These are phyloP conservation scores for Backusella morwellensis DNA, from an alignment of 192 early-diverging fungal species.

Conservation along the genomic window DNA sequence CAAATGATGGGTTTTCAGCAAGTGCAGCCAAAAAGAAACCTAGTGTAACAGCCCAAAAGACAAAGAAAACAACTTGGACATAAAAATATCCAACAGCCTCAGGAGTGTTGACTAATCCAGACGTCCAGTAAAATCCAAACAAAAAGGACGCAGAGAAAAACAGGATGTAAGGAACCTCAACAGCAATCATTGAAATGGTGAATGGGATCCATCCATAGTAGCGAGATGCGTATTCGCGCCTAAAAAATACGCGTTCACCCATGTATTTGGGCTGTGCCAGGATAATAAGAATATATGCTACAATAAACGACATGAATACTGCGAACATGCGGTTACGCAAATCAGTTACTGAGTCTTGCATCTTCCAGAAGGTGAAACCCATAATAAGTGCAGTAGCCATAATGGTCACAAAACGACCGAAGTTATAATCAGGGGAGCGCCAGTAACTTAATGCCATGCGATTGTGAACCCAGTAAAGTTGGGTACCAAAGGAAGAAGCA, in stretches of 20 bases:
- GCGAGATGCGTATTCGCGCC: conserved; percentile 63
- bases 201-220: conserved; percentile 72
- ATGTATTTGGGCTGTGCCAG: conserved; percentile 68
- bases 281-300: conserved; percentile 68
- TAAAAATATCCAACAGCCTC: conserved; percentile 65
- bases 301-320: conserved; percentile 65
- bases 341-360: conserved; percentile 52
- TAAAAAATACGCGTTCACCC: conserved; percentile 62
- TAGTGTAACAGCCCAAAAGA: conserved; percentile 63
- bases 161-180: conserved; percentile 68
- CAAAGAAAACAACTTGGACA: conserved; percentile 55
- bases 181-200: conserved; percentile 56
- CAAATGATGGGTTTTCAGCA: conserved; percentile 56
- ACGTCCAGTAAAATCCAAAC: conserved; percentile 73
- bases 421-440: conserved; percentile 73
- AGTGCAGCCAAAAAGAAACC: conserved; percentile 66
- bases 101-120: conserved; percentile 52
- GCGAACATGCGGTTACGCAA: conserved; percentile 69
- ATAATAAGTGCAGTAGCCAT: conserved; percentile 57
- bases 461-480: conserved; percentile 57
- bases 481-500: conserved; percentile 41
- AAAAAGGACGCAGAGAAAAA: conserved; percentile 63
- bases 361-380: conserved; percentile 72
- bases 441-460: conserved; percentile 71
- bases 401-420: conserved; percentile 64